Percentiles rank a stretch among this genome's conserved stretches.
Evolutionary conservation across 192 early-diverging fungal species (phyloP).

Genomic region (Entomortierella parvispora): DNA sequence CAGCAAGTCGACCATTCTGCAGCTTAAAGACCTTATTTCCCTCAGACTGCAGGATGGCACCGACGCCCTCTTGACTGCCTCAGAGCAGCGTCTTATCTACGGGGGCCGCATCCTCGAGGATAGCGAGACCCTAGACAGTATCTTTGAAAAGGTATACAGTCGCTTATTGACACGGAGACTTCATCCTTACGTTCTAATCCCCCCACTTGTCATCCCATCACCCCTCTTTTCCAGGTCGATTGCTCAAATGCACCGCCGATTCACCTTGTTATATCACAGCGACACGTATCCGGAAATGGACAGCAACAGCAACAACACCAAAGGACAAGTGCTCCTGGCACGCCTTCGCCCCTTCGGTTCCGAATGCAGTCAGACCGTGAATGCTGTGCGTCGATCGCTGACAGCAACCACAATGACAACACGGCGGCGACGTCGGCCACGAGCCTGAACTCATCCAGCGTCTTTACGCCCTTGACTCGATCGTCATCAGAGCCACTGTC

Average conservation of each 20-base stretch:
- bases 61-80: not conserved
- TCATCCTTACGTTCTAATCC: not conserved
- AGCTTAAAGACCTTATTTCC: constrained; percentile 35
- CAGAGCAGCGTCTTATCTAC: constrained; percentile 42
- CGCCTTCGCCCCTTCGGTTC: constrained; percentile 26
- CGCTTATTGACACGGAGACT: not conserved
- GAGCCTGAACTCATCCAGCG: not conserved
- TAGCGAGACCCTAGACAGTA: constrained; percentile 25
- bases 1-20: constrained; percentile 18
- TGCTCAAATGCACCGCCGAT: constrained; percentile 27
- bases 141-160: constrained; percentile 40
- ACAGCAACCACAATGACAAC: not conserved
- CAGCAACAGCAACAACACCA: not conserved
- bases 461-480: too few species aligned
- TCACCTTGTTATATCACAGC: constrained; percentile 34
- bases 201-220: not conserved
- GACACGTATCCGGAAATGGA: not conserved
- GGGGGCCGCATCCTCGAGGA: constrained; percentile 39
- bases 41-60: constrained; percentile 13
- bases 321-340: constrained; percentile 9
- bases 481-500: too few species aligned
- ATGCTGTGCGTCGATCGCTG: not conserved
- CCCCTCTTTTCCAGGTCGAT: constrained; percentile 14
- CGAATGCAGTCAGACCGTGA: constrained; percentile 1
- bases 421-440: not conserved